These are phyloP conservation scores for Aspergillus sclerotiicarbonarius DNA, from an alignment of 495 filamentous ascomycete species.

Conservation along the genomic window DNA sequence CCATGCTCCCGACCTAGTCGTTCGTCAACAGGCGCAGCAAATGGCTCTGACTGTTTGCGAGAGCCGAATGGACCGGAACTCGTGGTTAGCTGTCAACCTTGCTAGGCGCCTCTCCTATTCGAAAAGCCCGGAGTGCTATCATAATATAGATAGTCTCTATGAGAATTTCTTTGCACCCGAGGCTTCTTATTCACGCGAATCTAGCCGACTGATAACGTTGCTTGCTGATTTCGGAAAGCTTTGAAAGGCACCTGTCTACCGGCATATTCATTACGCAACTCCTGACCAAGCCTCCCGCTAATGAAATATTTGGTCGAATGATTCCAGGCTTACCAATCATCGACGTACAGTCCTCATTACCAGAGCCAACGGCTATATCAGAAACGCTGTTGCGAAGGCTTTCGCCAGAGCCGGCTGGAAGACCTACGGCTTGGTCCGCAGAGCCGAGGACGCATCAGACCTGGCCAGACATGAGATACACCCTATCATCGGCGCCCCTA, in stretches of 20 bases:
- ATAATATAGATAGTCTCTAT: not conserved
- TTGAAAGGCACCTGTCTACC: not conserved
- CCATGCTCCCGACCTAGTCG: not conserved
- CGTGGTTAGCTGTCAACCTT: not conserved
- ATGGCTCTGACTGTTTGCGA: not conserved
- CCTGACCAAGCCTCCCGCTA: not conserved
- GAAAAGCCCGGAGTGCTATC: not conserved
- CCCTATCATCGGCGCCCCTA: slow-evolving; percentile 10
- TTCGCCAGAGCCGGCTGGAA: slow-evolving; percentile 16
- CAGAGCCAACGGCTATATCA: slow-evolving; percentile 20
- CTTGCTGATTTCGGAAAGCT: not conserved
- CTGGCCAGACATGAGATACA: slow-evolving; percentile 12
- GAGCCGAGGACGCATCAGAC: not conserved
- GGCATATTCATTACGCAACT: not conserved
- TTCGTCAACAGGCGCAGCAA: not conserved
- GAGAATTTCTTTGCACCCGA: not conserved
- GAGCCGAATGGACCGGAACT: not conserved
- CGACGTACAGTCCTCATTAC: slow-evolving; percentile 11
- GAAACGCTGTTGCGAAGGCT: slow-evolving; percentile 15
- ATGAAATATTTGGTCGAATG: not conserved
- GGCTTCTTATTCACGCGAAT: not conserved
- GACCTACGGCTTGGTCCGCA: slow-evolving; percentile 11
- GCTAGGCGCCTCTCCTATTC: not conserved
- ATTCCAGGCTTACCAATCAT: not conserved
- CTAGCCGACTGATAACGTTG: not conserved